phyloP scores from a whole-genome alignment of 257 asterid species.

The Striga asiatica region DNA sequence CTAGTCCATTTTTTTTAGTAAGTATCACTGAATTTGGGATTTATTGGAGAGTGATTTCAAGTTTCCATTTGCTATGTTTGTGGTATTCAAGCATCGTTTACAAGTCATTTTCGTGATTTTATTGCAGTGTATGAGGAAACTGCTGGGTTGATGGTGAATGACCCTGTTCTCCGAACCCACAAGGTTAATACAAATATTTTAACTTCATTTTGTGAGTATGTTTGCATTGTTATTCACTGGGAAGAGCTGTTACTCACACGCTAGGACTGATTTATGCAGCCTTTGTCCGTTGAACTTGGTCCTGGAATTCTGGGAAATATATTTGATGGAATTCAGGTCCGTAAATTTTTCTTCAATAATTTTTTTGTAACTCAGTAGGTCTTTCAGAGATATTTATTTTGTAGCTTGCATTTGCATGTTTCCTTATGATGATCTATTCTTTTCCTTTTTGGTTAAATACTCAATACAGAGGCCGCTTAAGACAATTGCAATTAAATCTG shows the following conservation, averaged over 20 bases:
- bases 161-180: slow-evolving; percentile 92
- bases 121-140: slow-evolving; percentile 93
- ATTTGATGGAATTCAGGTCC: slow-evolving; percentile 95
- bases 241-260: not conserved
- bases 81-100: slow-evolving; percentile 1
- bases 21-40: not conserved
- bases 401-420: not conserved
- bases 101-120: slow-evolving; percentile 6
- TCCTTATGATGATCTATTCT: slow-evolving; percentile 7
- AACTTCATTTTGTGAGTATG: slow-evolving; percentile 1
- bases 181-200: slow-evolving; percentile 38
- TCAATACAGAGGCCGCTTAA: slow-evolving; percentile 86
- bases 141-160: slow-evolving; percentile 91
- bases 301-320: slow-evolving; percentile 96
- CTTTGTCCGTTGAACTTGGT: slow-evolving; percentile 90
- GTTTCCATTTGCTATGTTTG: not conserved
- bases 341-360: not conserved
- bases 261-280: slow-evolving; percentile 37
- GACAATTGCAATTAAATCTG: slow-evolving; percentile 88
- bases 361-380: not conserved
- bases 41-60: not conserved
- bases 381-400: not conserved
- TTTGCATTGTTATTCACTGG: not conserved
- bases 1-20: not conserved
- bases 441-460: slow-evolving; percentile 13